These are phyloP conservation scores for Starmerella davenportii DNA, from an alignment of 805 yeast genomes.

Conservation along the genomic window DNA sequence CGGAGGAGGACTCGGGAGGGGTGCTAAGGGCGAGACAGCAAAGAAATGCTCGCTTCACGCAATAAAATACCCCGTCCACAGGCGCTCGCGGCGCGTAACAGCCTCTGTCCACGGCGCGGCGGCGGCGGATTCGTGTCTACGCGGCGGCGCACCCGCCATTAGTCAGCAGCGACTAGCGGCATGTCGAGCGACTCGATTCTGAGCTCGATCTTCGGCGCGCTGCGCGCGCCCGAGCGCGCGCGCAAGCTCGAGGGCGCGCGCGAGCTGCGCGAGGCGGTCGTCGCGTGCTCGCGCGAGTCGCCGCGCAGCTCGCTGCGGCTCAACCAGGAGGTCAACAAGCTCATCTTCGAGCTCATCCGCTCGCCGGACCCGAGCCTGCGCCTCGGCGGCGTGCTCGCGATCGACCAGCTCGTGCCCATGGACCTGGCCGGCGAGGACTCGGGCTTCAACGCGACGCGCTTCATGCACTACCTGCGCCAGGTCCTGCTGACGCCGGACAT, in stretches of 20 bases:
- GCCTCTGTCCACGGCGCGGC: too few species aligned
- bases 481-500: conserved; percentile 67
- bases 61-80: too few species aligned
- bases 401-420: conserved; percentile 69
- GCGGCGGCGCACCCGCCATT: too few species aligned
- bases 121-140: too few species aligned
- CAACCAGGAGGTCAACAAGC: conserved; percentile 70
- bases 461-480: conserved; percentile 72
- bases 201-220: conserved; percentile 18
- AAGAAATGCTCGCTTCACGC: too few species aligned
- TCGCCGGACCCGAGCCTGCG: conserved; percentile 53
- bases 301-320: conserved; percentile 68
- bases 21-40: too few species aligned
- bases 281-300: conserved; percentile 58
- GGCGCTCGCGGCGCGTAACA: too few species aligned
- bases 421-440: conserved; percentile 59
- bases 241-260: conserved; percentile 36
- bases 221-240: conserved; percentile 16
- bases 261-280: conserved; percentile 52
- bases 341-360: conserved; percentile 69
- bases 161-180: too few species aligned
- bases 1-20: too few species aligned
- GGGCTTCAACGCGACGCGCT: conserved; percentile 73
- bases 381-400: conserved; percentile 81
- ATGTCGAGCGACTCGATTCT: conserved; percentile 20